Evolutionary conservation across 2,329 filamentous ascomycete genomes (phyloP), one percentile per base, ranked within the genome.

Genomic region (Dothiorella sarmentorum): DNA sequence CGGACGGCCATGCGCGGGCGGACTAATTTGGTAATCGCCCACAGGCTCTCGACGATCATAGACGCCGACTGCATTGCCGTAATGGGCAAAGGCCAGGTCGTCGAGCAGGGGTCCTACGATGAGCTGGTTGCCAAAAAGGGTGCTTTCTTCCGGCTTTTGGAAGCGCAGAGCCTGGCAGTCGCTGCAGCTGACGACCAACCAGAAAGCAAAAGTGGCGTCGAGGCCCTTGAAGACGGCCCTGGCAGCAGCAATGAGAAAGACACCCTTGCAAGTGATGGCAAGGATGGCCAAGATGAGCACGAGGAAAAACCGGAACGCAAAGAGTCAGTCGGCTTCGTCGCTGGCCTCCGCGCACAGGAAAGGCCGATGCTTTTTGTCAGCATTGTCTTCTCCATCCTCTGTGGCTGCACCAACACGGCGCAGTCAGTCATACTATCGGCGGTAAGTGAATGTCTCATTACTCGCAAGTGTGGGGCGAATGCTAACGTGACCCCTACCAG

Each of bases 41-140:
- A 99, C 76, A 87, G 93, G 65, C 80, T 99, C 7, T 96, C 91
- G 0, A 99, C 94, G 5, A 96, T 99, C 77, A 91, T 86, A 73
- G 87, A 91, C 63, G 93, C 93, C 0, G 89, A 97, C 73, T 97
- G 96, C 68, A 99, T 99, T 65, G 90, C 97, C 11, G 93, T 97
- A 63, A 93, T 99, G 87, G 82, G 86, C 4, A 76, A 86, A 61
- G 94, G 94, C 11, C 78, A 81, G n/a, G 95, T 99, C 61, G 81
- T 96, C 11, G 94, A 99, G 73, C 91, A 97, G 73, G 94, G 94
- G 53, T 92, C 85, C 0, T 94, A 97, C 70, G 84, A 93, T 60
- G 81, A 88, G 13, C 81, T 99, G 10, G 78, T 97, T 2, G 84
- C 86, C 64, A 80, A 74, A 61, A 76, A 83, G 63, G 86, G 84